Base-by-base conservation (phyloP, 768 basidiomycete genomes). In the Botryobasidium botryosum region DNA sequence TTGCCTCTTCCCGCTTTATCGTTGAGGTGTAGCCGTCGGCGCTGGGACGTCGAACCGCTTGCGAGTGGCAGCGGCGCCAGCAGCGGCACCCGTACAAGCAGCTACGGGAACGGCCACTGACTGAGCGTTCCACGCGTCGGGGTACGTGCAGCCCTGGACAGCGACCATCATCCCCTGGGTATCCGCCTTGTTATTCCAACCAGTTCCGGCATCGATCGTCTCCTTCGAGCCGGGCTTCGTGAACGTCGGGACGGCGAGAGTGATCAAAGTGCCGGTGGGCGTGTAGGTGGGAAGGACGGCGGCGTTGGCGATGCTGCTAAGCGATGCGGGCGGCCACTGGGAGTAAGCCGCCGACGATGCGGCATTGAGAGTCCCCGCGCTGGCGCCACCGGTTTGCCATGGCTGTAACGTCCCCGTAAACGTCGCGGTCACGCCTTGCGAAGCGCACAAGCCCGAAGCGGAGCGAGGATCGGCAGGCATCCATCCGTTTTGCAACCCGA, bases 401-500 rank as follows among this genome's bases (percentile, higher is more conserved):
- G 75, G 55, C 27, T 68, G 64, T 55, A 74, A 74, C 8, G 25
- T 59, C 64, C 24, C 74, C 72, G 55, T 68, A 56, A 51, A 79
- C 53, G 8, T 58, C 60, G 4, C 60, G 41, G 5, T 31, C 26
- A 63, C 62, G 18, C 73, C 77, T 12, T 79, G 59, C 60, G 4
- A 73, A 66, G 3, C 48, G 26, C 48, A 50, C 8, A 27, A 28
- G 55, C 88, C 85, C n/a, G 65, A 50, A 21, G 74, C 70, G 4
- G 52, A 59, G 35, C 83, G 66, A 15, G 84, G 84, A 65, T 88
- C 79, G 1, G 58, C 56, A 5, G 85, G 82, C 31, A 86, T 73
- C 76, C 79, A 86, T 24, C 84, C 86, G 43, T 80, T 66, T 47
- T 71, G 62, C 39, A 87, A 71, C 6, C 74, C 69, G 56, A 78